Evolutionary conservation across 108 stramenopile species (phyloP), one percentile per base, ranked within the genome.

Genomic region (Cyclostephanos invisitatus): DNA sequence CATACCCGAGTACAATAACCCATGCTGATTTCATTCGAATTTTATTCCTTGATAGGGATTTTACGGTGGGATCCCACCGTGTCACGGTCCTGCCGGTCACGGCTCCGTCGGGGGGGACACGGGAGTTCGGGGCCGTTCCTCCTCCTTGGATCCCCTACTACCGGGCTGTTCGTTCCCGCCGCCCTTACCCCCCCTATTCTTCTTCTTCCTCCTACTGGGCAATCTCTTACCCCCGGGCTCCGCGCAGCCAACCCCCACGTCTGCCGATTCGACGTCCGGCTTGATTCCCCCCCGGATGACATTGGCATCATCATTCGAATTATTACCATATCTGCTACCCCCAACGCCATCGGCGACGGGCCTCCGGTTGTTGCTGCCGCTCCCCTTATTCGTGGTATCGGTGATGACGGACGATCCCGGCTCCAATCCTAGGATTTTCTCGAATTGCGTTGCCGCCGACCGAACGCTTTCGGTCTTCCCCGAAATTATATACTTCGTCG

Each of bases 401-500:
- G 25, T 59, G 12, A 74, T 67, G 21, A 28, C 46, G 28, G 73
- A 53, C 29, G 73, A 57, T 21, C 64, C 73, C 27, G 65, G 57
- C 10, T 67, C 65, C 20, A 74, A 50, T 46, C 70, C 75, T 11
- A 76, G 55, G 32, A 76, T 64, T 68, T 64, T 72, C 62, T 72
- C 75, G 49, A 76, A 51, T 18, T 76, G 70, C 18, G 48, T 46
- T 11, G 62, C 42, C 48, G 70, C 75, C 22, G 47, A 15, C 48
- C 49, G 40, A 2, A 76, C 75, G 35, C 32, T 65, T 8, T 72
- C 75, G 20, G 18, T 53, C 53, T 75, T 71, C 14, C 75, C 75
- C n/a, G 75, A 71, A 12, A 76, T 76, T 20, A 72, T 76, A 62
- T 65, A 72, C 35, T 76, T 71, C 14, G 62, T 72, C 38, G 48